Evolutionary conservation across 768 basidiomycete genomes (phyloP).

Genomic region (Lactarius pseudohatsudake): DNA sequence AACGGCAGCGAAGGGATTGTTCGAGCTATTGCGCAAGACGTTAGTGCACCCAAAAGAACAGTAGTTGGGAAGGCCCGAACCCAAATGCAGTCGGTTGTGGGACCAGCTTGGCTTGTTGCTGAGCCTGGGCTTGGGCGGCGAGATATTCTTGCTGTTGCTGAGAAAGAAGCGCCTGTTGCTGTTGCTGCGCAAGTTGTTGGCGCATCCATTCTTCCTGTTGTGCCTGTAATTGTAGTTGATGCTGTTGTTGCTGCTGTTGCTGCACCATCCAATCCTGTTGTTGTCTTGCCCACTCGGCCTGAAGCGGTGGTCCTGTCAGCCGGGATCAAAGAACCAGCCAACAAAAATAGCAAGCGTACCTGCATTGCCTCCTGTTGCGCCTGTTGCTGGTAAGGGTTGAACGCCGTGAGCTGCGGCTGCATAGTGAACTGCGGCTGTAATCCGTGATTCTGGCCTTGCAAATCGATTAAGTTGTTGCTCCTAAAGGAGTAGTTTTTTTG

Average conservation of each 20-base stretch:
- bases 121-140: constrained; percentile 22
- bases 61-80: constrained; percentile 38
- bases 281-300: constrained; percentile 48
- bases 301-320: not conserved
- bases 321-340: not conserved
- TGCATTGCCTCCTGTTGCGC: constrained; percentile 87
- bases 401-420: constrained; percentile 86
- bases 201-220: constrained; percentile 59
- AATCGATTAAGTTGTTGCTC: constrained; percentile 20
- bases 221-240: constrained; percentile 46
- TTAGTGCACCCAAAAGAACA: constrained; percentile 11
- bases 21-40: constrained; percentile 53
- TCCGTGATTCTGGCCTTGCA: constrained; percentile 26
- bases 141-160: constrained; percentile 35
- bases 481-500: not conserved
- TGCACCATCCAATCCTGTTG: constrained; percentile 74
- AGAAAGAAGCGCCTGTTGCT: constrained; percentile 43
- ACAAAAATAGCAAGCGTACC: constrained; percentile 33
- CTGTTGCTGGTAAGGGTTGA: constrained; percentile 94
- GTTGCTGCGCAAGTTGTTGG: constrained; percentile 62
- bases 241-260: constrained; percentile 43
- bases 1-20: constrained; percentile 87
- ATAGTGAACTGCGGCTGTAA: constrained; percentile 79
- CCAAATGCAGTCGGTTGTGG: constrained; percentile 77
- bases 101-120: constrained; percentile 40